Base-by-base conservation (phyloP, 129 eudicot species). In the Mikania micrantha region DNA sequence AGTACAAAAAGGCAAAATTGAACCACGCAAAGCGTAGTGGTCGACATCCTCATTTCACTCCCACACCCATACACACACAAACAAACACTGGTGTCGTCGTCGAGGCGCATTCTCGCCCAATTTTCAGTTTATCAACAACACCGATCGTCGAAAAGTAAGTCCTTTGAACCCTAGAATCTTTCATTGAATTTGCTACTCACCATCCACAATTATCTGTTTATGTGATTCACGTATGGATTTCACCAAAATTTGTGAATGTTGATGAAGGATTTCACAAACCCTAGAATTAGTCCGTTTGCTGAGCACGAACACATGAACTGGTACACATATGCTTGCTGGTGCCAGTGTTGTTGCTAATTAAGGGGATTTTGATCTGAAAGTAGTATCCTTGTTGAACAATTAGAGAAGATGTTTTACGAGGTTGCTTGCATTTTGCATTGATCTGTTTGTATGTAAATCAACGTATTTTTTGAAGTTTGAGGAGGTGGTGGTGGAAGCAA, bases 11-110 rank as follows among this genome's bases (percentile, higher is more conserved):
- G 25, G 65, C 24, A 28, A 69, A 69, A 54, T n/a, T 25, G 39
- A 54, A 12, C 16, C 25, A 54, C 40, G 11, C 64, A 10, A 54
- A 22, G 40, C 59, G 70, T 66, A 67, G 73, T 67, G 73, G 73
- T 67, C 73, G 73, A 67, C 73, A 67, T 11, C 49, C 54, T 67
- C 62, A 70, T 70, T 70, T 25, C 54, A 58, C 66, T 56, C 56
- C 66, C 5, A 39, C 75, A 70, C 69, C 58, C 47, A n/a, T 11
- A 32, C 36, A 28, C 32, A 28, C 32, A 32, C 36, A 32, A n/a
- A n/a, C n/a, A n/a, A n/a, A n/a, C 62, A 28, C 48, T 47, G 34
- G 57, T 41, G 41, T 49, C 68, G 28, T 28, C 76, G 45, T 29
- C 60, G 58, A 61, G 44, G 58, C 76, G 64, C 70, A 65, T 65